Conservation (phyloP, 2,329 filamentous ascomycete species). For the Penicillium polonicum region DNA sequence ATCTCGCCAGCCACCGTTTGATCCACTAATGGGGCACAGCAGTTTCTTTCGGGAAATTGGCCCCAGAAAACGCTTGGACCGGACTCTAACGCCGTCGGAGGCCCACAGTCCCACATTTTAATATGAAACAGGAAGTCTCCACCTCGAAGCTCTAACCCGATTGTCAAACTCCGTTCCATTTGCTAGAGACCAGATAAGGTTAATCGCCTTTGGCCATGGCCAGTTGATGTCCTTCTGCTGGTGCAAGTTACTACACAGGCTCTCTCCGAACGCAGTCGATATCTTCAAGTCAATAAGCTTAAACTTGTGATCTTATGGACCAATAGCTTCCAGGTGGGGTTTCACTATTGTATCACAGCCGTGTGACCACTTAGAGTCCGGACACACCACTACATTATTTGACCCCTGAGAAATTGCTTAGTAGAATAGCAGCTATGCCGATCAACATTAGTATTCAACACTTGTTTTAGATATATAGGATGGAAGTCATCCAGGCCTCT, state of each 20-base stretch:
- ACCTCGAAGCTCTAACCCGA: not conserved
- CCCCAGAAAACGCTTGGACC: slow-evolving; percentile 4
- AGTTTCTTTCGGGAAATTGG: not conserved
- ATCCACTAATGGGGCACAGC: not conserved
- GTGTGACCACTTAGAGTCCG: not conserved
- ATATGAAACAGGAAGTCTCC: slow-evolving; percentile 5
- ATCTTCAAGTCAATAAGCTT: not conserved
- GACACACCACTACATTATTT: not conserved
- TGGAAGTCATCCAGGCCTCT: not conserved
- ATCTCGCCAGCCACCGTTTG: not conserved
- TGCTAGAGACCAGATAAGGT: not conserved
- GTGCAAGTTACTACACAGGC: not conserved
- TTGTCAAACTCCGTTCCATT: not conserved
- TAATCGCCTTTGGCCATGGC: not conserved
- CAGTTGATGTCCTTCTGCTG: not conserved
- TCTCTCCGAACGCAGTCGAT: not conserved
- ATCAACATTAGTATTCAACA: not conserved
- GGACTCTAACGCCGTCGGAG: not conserved
- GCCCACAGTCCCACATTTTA: not conserved
- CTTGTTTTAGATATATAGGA: too few species aligned
- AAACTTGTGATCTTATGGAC: not conserved
- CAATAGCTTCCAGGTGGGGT: not conserved
- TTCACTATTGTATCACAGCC: not conserved
- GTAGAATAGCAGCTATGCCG: not conserved
- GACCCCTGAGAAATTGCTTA: not conserved